phyloP scores from a whole-genome alignment of 2,329 filamentous ascomycete genomes.

The Aspergillus ochraceoroseus region DNA sequence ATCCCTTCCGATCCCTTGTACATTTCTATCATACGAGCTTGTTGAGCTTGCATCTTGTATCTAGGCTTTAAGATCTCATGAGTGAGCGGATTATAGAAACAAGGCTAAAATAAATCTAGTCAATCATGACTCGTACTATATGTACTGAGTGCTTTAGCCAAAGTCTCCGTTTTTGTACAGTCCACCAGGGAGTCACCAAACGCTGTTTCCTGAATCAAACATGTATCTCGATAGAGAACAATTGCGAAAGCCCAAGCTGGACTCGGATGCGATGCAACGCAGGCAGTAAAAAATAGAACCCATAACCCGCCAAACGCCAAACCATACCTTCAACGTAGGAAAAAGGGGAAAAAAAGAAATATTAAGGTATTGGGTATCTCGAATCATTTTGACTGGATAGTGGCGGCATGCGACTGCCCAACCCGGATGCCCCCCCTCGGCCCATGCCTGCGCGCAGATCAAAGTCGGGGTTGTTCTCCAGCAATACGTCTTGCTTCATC shows the following conservation, averaged over 20 bases:
- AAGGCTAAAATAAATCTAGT: too few relatives aligned
- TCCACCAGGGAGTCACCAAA: constrained; percentile 3
- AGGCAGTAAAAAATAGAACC: too few relatives aligned
- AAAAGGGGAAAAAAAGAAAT: constrained; percentile 6
- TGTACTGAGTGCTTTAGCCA: too few relatives aligned
- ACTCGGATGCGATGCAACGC: too few relatives aligned
- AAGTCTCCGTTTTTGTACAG: constrained; percentile 1
- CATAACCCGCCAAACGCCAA: too few relatives aligned
- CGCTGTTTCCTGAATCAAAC: neutral
- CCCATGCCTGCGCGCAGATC: constrained; percentile 52
- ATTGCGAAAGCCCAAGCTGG: neutral
- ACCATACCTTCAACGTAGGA: too few relatives aligned
- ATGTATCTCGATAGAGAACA: neutral
- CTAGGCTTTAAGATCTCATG: too few relatives aligned
- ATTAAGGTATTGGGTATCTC: constrained; percentile 27
- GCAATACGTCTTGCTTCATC: constrained; percentile 64
- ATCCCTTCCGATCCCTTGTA: too few relatives aligned
- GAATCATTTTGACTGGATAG: constrained; percentile 20
- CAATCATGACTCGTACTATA: too few relatives aligned
- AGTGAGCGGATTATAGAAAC: too few relatives aligned
- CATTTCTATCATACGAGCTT: too few relatives aligned
- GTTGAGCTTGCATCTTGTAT: too few relatives aligned
- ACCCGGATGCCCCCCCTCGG: constrained; percentile 20
- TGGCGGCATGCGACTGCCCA: constrained; percentile 27
- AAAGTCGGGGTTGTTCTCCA: constrained; percentile 83